A percentile compares a stretch with the other conserved stretches of the same genome.
These are phyloP conservation scores for Phlyctochytrium planicorne DNA, from an alignment of 192 early-diverging fungal genomes.

Conservation along the genomic window DNA sequence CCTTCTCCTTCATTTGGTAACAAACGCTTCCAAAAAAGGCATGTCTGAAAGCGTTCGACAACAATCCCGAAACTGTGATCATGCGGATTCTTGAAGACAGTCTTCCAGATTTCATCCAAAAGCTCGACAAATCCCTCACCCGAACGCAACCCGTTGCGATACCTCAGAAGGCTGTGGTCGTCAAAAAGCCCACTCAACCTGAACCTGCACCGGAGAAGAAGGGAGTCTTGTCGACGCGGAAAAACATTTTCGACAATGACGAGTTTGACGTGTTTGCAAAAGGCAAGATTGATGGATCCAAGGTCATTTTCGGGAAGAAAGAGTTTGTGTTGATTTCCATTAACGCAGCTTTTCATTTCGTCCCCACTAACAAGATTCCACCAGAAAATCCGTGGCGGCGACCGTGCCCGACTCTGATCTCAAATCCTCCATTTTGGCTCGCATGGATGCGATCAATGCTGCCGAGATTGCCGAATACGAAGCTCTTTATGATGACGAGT, in stretches of 20 bases:
- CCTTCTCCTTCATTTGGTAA: background rate
- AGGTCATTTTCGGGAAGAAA: constrained; percentile 73
- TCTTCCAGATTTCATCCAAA: constrained; percentile 64
- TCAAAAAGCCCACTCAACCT: background rate
- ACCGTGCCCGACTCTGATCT: too few species aligned
- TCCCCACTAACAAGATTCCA: background rate
- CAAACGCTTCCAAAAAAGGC: too few species aligned
- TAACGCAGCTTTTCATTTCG: constrained; percentile 4
- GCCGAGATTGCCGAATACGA: constrained; percentile 6
- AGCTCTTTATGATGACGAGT: constrained; percentile 54
- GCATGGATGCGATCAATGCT: constrained; percentile 1
- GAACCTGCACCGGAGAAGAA: background rate
- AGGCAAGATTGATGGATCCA: constrained; percentile 54
- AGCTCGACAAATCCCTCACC: constrained; percentile 66
- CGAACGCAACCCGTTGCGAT: too few species aligned
- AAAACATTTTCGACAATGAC: constrained; percentile 90
- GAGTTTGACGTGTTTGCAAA: constrained; percentile 87
- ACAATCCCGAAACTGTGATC: constrained; percentile 71
- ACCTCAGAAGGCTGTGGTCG: background rate
- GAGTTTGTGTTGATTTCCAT: constrained; percentile 40
- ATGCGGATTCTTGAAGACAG: constrained; percentile 77
- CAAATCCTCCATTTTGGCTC: too few species aligned
- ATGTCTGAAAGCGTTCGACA: constrained; percentile 67
- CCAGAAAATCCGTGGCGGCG: constrained; percentile 7
- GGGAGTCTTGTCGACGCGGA: constrained; percentile 55